Evolutionary conservation across 2,329 filamentous ascomycete species (phyloP), one percentile per base, ranked within the genome.

Genomic region (Orbilia javanica): DNA sequence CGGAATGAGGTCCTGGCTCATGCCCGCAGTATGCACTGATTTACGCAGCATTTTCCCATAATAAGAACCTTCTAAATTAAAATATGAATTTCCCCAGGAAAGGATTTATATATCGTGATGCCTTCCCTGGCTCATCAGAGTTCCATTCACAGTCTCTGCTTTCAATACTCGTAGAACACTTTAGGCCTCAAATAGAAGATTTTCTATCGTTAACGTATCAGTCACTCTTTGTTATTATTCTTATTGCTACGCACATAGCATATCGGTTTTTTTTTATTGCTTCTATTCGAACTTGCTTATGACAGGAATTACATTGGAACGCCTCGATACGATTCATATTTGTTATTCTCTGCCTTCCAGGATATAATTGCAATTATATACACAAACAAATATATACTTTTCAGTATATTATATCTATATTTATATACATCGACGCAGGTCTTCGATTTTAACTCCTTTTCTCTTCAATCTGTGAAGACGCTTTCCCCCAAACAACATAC

Each of bases 11-110:
- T 72, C 67, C 74, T 78, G 62, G 74, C 67, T 78, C 74, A 78
- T 71, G 64, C 66, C 67, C 62, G 60, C 66, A 42, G 36, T 48
- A 72, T 77, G 73, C 62, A 66, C 39, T 66, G 73, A 77, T 77
- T 63, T 62, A 65, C 73, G 62, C 73, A 71, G 66, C 69, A 71
- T 66, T 77, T 77, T 77, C 66, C 73, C 57, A 74, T 31, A 77
- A 71, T 77, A 77, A 66, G 60, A 78, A 78, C 74, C 74, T 78
- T 71, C 74, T 78, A 78, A 78, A 78, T 78, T 78, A 78, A 78
- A 55, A 67, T 39, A 34, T 57, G 63, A 78, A 78, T 78, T 71
- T 78, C 74, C 67, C 67, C 74, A 78, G 55, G 52, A 57, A n/a
- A 71, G 67, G 63, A 67, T 72, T 78, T 78, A 78, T 78, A 78